A percentile compares a stretch with the other conserved stretches of the same genome.
phyloP scores from a whole-genome alignment of 306 rosid genomes.

The apple (Malus domestica) region DNA sequence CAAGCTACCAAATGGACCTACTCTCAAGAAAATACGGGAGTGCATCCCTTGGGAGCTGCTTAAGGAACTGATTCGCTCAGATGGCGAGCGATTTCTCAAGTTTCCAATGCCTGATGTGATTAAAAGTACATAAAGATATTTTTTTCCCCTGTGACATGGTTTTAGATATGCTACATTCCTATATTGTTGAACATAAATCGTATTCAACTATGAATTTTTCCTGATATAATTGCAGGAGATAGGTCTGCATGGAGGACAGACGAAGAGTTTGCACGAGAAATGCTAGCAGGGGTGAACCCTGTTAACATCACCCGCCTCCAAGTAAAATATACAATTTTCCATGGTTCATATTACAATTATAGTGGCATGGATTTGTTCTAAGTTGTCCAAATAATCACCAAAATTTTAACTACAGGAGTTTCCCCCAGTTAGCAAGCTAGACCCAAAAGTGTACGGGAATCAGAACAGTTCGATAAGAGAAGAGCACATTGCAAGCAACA shows the following conservation, averaged over 20 bases:
- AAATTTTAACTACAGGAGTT: constrained; percentile 50
- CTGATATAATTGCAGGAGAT: constrained; percentile 31
- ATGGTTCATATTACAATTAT: neutral
- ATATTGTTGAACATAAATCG: neutral
- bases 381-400: neutral
- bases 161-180: neutral
- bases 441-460: constrained; percentile 49
- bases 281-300: constrained; percentile 95
- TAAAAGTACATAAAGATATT: constrained; percentile 39
- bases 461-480: constrained; percentile 64
- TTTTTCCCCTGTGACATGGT: neutral
- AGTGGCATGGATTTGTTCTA: neutral
- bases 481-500: constrained; percentile 41
- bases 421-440: constrained; percentile 78
- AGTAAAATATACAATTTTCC: constrained; percentile 27
- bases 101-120: constrained; percentile 81
- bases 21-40: constrained; percentile 36
- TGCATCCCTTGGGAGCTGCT: constrained; percentile 68
- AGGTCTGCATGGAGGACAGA: constrained; percentile 91
- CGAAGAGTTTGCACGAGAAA: constrained; percentile 83
- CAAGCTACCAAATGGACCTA: constrained; percentile 45
- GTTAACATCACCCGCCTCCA: constrained; percentile 62
- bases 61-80: constrained; percentile 63
- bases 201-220: neutral
- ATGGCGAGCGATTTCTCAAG: constrained; percentile 76